These are phyloP conservation scores for Sideroxylon spinosum DNA, from an alignment of 179 eudicot species.

Conservation along the genomic window DNA sequence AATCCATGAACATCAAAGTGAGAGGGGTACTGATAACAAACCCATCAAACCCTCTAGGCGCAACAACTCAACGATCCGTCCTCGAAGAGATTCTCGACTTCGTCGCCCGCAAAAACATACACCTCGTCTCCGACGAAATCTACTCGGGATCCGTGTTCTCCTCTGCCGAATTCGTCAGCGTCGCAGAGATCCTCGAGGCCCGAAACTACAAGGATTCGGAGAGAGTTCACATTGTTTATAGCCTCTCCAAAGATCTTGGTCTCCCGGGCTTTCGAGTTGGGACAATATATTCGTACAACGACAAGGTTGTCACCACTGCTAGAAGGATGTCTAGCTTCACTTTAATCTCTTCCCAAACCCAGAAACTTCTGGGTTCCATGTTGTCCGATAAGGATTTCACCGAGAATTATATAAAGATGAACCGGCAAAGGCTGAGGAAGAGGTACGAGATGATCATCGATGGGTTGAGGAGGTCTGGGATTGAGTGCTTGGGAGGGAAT, in stretches of 20 bases:
- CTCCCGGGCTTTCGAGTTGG: constrained; percentile 82
- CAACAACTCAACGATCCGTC: constrained; percentile 35
- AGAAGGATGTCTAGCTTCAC: constrained; percentile 81
- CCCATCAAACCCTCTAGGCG: constrained; percentile 81
- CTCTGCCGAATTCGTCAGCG: constrained; percentile 55
- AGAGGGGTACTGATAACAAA: constrained; percentile 67
- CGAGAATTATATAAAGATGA: constrained; percentile 42
- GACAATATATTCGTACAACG: constrained; percentile 68
- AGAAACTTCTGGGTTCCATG: constrained; percentile 62
- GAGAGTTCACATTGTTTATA: constrained; percentile 71
- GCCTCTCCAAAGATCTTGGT: constrained; percentile 73
- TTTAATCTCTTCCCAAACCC: constrained; percentile 72
- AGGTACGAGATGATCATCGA: constrained; percentile 55
- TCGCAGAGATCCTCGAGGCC: constrained; percentile 55
- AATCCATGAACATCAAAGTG: constrained; percentile 43
- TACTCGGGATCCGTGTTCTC: constrained; percentile 71
- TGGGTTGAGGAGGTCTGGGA: constrained; percentile 55
- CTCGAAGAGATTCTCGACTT: constrained; percentile 58
- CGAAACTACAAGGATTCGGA: constrained; percentile 49
- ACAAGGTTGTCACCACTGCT: constrained; percentile 66
- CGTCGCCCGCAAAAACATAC: constrained; percentile 53
- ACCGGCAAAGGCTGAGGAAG: constrained; percentile 53
- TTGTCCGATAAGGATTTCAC: constrained; percentile 52
- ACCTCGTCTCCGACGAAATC: constrained; percentile 77
- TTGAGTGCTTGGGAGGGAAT: constrained; percentile 65